These are phyloP conservation scores for Penicillium corylophilum DNA, from an alignment of 2,329 filamentous ascomycete genomes.

Conservation along the genomic window DNA sequence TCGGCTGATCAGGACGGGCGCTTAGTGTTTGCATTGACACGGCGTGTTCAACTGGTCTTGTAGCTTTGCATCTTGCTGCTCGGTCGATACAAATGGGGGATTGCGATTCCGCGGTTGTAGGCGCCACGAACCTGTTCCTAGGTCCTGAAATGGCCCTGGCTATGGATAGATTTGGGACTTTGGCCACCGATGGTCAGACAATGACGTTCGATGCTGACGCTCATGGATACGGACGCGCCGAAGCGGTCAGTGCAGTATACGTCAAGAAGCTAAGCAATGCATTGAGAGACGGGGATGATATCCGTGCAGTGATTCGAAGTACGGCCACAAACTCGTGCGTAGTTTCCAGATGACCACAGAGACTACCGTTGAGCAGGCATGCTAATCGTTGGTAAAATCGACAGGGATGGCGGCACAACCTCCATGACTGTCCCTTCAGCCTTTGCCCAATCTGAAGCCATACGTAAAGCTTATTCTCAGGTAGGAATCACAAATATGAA, in stretches of 20 bases:
- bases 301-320: constrained; percentile 31
- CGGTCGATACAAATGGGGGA: constrained; percentile 18
- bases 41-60: constrained; percentile 38
- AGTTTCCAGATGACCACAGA: too few relatives aligned
- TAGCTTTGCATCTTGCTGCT: constrained; percentile 29
- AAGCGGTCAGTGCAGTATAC: constrained; percentile 33
- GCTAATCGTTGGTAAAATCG: too few relatives aligned
- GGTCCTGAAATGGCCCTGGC: constrained; percentile 25
- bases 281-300: constrained; percentile 29
- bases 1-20: constrained; percentile 1
- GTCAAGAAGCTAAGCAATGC: constrained; percentile 32
- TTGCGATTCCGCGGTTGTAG: constrained; percentile 32
- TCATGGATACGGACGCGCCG: constrained; percentile 35
- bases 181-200: constrained; percentile 32
- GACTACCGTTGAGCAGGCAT: too few relatives aligned
- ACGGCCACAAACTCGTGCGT: constrained; percentile 17
- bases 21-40: constrained; percentile 33
- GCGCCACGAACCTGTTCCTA: constrained; percentile 36
- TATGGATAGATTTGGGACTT: constrained; percentile 34
- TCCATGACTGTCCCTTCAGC: too few relatives aligned
- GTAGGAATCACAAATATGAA: too few relatives aligned
- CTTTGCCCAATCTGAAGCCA: too few relatives aligned
- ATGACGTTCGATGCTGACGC: constrained; percentile 30
- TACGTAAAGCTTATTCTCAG: too few relatives aligned
- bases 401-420: too few relatives aligned